Evolutionary conservation across 2,329 filamentous ascomycete genomes (phyloP), one percentile per base, ranked within the genome.

Genomic region (Cytospora chrysosperma): DNA sequence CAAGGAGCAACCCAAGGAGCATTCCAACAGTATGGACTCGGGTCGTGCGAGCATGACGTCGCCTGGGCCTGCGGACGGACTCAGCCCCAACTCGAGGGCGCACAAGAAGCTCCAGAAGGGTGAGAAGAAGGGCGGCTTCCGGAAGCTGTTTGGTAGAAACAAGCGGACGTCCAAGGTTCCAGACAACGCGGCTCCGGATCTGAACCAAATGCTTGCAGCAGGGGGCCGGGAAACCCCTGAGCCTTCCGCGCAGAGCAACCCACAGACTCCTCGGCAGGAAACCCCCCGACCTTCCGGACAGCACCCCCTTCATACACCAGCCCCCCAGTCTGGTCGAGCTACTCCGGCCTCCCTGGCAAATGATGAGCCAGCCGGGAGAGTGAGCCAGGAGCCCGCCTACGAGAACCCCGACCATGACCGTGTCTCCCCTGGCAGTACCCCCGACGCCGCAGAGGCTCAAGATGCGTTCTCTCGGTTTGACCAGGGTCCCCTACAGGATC

Each of bases 401-500:
- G 78, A 80, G 57, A 77, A 80, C 1, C 78, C 80, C 2, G 69
- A 76, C 13, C 77, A 81, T 19, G 78, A 82, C 27, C 76, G 77
- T 40, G 73, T 86, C 5, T 89, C 89, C 7, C 84, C 82, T 5
- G 81, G 88, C 40, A 84, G 86, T 70, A 87, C 82, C 0, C 76
- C 78, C 10, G 85, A 90, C 66, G 82, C 81, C 9, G 76, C 78
- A 50, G 82, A 88, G 68, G 84, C 86, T n/a, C 78, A 81, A 34
- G 76, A 82, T 13, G 88, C 88, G 62, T 87, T 87, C 68, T 79
- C 84, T 19, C 82, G 80, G 27, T 98, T 98, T 72, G 90, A 95
- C 71, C 94, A 98, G 77, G 95, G 93, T 2, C 95, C 95, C 1
- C 82, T 97, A 27, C 76, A 85, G 12, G 93, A 98, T 62, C 90